phyloP scores from a whole-genome alignment of 306 rosid genomes.

The Castanea crenata region DNA sequence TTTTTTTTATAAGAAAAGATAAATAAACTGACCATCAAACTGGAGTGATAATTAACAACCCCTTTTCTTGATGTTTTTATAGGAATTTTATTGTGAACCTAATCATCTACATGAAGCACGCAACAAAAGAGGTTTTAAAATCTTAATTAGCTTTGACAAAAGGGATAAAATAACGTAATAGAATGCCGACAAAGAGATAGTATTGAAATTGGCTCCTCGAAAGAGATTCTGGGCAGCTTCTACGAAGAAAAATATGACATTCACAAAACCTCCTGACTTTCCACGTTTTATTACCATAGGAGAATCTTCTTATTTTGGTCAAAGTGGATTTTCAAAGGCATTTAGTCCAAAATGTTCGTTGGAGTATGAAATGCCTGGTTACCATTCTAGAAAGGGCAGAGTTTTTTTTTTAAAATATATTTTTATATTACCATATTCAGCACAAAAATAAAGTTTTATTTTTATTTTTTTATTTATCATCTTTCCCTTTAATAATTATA shows the following conservation, averaged over 20 bases:
- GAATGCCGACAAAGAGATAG: neutral
- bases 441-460: too few relatives aligned
- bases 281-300: neutral
- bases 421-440: neutral
- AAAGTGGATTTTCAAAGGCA: neutral
- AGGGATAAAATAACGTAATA: neutral
- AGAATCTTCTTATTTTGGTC: constrained; percentile 1
- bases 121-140: neutral
- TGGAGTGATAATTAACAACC: neutral
- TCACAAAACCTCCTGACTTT: neutral
- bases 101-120: neutral
- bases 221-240: neutral
- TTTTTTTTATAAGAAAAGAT: too few relatives aligned
- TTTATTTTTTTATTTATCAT: too few relatives aligned
- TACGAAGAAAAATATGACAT: too few relatives aligned
- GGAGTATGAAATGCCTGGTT: neutral
- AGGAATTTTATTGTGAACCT: neutral
- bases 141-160: neutral
- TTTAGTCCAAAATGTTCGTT: neutral
- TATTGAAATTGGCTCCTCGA: neutral
- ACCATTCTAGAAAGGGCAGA: neutral
- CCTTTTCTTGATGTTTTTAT: neutral
- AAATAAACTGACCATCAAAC: too few relatives aligned
- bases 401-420: neutral
- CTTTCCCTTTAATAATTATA: too few relatives aligned